phyloP scores from a whole-genome alignment of 345 rosid genomes.

The Acer saccharum region DNA sequence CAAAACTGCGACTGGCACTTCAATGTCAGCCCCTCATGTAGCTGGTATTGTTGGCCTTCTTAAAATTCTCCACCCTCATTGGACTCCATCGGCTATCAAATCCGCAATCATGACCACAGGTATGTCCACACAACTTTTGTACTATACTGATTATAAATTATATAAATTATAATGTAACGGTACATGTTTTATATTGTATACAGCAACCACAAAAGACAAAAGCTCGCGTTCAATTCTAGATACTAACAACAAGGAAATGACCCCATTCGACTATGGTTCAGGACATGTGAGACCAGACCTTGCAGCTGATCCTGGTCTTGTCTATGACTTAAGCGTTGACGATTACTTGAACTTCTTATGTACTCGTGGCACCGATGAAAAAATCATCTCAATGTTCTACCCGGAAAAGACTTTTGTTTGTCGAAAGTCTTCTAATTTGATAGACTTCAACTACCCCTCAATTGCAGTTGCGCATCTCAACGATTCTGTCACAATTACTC shows the following conservation, averaged over 20 bases:
- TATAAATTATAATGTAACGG: background rate
- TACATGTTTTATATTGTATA: background rate
- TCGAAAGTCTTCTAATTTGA: constrained; percentile 20
- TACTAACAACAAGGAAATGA: constrained; percentile 24
- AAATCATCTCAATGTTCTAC: constrained; percentile 13
- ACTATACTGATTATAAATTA: too few species aligned
- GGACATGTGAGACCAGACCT: constrained; percentile 49
- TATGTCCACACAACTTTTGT: background rate
- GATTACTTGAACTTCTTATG: constrained; percentile 56
- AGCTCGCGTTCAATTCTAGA: constrained; percentile 25
- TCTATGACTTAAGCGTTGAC: constrained; percentile 35
- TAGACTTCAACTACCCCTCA: constrained; percentile 60
- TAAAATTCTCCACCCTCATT: constrained; percentile 39
- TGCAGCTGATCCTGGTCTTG: constrained; percentile 57
- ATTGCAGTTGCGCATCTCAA: constrained; percentile 36
- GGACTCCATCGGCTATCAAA: constrained; percentile 54
- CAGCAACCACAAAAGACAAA: constrained; percentile 38
- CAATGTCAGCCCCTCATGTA: constrained; percentile 59
- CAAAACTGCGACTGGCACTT: constrained; percentile 41
- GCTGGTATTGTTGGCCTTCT: constrained; percentile 54
- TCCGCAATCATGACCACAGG: constrained; percentile 39
- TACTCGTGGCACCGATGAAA: constrained; percentile 33
- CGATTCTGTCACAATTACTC: constrained; percentile 16
- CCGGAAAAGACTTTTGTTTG: constrained; percentile 28
- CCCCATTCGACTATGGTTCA: constrained; percentile 50